A percentile compares a stretch with the other conserved stretches of the same genome.
phyloP scores from a whole-genome alignment of 148 eudicot genomes.

The Spergularia bocconei region DNA sequence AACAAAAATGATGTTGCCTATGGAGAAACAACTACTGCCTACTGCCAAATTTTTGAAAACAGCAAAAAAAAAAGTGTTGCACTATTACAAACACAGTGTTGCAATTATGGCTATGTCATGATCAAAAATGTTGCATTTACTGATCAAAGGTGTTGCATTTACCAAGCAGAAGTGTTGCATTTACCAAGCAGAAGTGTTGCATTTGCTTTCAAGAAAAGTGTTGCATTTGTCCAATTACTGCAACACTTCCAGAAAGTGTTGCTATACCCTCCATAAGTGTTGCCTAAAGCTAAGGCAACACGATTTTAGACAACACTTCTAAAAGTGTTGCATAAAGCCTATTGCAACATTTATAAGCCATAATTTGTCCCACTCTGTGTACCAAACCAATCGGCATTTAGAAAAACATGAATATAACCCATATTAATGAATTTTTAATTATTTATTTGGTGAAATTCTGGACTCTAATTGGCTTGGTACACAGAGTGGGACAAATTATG shows the following conservation, averaged over 20 bases:
- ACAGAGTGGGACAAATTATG: no score
- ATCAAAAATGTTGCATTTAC: not conserved
- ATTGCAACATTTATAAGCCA: not conserved
- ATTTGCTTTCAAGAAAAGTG: not conserved
- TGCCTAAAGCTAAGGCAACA: slow-evolving; percentile 7
- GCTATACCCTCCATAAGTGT: slow-evolving; percentile 1
- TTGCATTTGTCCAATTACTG: no score
- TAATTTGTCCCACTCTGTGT: no score
- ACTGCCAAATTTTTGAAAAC: not conserved
- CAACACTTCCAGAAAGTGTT: no score
- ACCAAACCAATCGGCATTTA: no score
- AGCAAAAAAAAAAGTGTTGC: not conserved
- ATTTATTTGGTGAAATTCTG: no score
- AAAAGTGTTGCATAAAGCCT: slow-evolving; percentile 4
- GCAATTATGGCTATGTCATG: no score
- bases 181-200: not conserved
- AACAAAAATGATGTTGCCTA: no score
- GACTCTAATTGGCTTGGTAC: no score
- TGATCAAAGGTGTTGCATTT: not conserved
- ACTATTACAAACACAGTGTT: no score
- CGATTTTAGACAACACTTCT: not conserved
- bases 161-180: not conserved
- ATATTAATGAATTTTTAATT: no score
- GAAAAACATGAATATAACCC: no score
- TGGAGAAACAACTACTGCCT: not conserved